A percentile compares a stretch with the other conserved stretches of the same genome.
Evolutionary conservation across 768 basidiomycete species (phyloP).

Genomic region (Boletellus ananiceps): DNA sequence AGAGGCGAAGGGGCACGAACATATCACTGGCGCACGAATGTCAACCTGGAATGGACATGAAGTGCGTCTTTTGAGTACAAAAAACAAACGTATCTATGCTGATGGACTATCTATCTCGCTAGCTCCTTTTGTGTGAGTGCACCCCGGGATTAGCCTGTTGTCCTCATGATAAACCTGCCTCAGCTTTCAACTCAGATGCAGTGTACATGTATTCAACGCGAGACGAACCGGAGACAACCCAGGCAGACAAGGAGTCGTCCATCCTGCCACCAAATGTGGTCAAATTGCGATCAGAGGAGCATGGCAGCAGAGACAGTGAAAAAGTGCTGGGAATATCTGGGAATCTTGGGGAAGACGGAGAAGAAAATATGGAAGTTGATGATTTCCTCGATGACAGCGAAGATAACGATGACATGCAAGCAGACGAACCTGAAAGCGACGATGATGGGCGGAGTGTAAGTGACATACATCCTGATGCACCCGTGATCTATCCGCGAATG

Average conservation of each 20-base stretch:
- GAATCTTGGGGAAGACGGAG: conserved; percentile 17
- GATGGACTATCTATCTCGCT: conserved; percentile 5
- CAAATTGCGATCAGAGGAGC: not conserved
- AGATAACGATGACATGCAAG: conserved; percentile 19
- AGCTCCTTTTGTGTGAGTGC: conserved; percentile 64
- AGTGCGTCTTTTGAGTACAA: conserved; percentile 34
- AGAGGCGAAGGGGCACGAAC: conserved; percentile 42
- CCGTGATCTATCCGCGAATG: conserved; percentile 58
- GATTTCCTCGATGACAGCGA: conserved; percentile 29
- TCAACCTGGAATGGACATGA: conserved; percentile 70
- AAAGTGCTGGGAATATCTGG: conserved; percentile 1
- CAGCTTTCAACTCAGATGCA: conserved; percentile 71
- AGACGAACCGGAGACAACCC: conserved; percentile 45
- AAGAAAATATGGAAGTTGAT: conserved; percentile 26
- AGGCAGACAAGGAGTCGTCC: conserved; percentile 18
- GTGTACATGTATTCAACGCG: conserved; percentile 71
- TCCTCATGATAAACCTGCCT: conserved; percentile 7
- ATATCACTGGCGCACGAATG: conserved; percentile 76
- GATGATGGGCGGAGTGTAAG: conserved; percentile 27
- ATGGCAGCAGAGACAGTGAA: conserved; percentile 1
- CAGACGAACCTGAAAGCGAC: conserved; percentile 30
- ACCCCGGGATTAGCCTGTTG: not conserved
- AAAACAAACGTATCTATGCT: conserved; percentile 2
- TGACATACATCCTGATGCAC: conserved; percentile 34
- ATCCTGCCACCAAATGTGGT: conserved; percentile 27